Base-by-base conservation (phyloP, 257 asterid species). In the Nicotiana benthamiana region DNA sequence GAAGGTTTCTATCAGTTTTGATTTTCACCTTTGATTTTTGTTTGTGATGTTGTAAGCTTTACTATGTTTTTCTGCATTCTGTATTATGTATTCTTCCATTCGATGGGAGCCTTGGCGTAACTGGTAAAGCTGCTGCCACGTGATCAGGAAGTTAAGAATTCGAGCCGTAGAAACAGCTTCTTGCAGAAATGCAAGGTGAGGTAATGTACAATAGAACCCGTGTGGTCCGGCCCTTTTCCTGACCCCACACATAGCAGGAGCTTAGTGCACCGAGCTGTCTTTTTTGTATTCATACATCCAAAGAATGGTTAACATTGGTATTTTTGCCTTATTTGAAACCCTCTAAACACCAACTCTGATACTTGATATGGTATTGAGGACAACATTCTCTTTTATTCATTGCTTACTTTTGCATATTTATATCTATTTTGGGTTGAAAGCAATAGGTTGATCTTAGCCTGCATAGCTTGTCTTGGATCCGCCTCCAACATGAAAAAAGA, bases 1-100 rank as follows among this genome's bases (percentile, higher is more conserved):
- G 88, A 82, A 83, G 66, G 79, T 74, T 65, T 72, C 16, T 15
- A 48, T 48, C 16, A 24, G 4, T 68, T 84, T 67, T 79, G 24
- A 34, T 54, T 74, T 72, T 40, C 28, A 78, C 22, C 80, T 79
- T 75, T 48, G 34, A 3, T 15, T 54, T 9, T 63, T 80, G 74
- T 70, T 66, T 85, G 83, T 89, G 88, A 88, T 90, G 87, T 86
- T 90, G 96, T 90, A 88, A 86, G 68, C 87, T 88, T 82, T 81
- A 84, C 96, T 89, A 81, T 91, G 83, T 85, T 83, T 85, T 24
- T 85, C 78, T 86, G 79, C 82, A 30, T 76, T 85, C 87, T 86
- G 85, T 83, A 30, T 76, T 85, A 86, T 86, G 85, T 83, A 75
- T 79, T 67, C 87, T 75, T 79, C 86, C 87, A 89, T 82, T 75